These are phyloP conservation scores for Coriolopsis trogii DNA, from an alignment of 1,284 basidiomycete genomes.

Conservation along the genomic window DNA sequence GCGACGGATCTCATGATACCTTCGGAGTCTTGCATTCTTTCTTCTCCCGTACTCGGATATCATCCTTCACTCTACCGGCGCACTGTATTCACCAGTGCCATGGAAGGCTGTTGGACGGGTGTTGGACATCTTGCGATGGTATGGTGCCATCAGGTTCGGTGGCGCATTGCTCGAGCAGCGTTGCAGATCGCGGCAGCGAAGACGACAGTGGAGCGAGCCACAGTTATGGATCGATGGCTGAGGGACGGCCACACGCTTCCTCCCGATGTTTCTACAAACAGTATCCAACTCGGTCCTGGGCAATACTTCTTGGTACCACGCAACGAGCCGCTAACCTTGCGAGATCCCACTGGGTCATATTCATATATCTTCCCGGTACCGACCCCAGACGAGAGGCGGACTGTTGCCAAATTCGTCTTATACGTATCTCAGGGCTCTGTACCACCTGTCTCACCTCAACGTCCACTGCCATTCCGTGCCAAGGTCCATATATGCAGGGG, in stretches of 20 bases:
- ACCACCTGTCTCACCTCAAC: constrained; percentile 50
- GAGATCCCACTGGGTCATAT: constrained; percentile 43
- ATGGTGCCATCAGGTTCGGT: constrained; percentile 98
- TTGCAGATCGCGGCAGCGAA: constrained; percentile 61
- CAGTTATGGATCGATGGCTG: constrained; percentile 63
- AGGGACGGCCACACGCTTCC: constrained; percentile 57
- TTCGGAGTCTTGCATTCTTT: constrained; percentile 86
- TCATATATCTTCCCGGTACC: constrained; percentile 56
- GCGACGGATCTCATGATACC: constrained; percentile 91
- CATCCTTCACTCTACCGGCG: constrained; percentile 50
- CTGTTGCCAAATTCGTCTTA: constrained; percentile 45
- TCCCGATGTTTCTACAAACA: constrained; percentile 15
- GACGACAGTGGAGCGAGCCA: constrained; percentile 34
- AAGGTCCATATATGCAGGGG: constrained; percentile 47
- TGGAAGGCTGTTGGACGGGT: constrained; percentile 92
- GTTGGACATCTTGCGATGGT: constrained; percentile 97
- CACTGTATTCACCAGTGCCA: constrained; percentile 83
- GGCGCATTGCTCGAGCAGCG: constrained; percentile 80
- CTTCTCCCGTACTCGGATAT: constrained; percentile 31
- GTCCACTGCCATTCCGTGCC: constrained; percentile 42
- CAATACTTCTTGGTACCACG: constrained; percentile 40
- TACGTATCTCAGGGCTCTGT: constrained; percentile 65
- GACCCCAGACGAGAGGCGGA: constrained; percentile 10
- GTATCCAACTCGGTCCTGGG: constrained; percentile 27
- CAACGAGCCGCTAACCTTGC: constrained; percentile 44